Conservation (phyloP, 2,329 filamentous ascomycete genomes). For the Lasiodiplodia theobromae region DNA sequence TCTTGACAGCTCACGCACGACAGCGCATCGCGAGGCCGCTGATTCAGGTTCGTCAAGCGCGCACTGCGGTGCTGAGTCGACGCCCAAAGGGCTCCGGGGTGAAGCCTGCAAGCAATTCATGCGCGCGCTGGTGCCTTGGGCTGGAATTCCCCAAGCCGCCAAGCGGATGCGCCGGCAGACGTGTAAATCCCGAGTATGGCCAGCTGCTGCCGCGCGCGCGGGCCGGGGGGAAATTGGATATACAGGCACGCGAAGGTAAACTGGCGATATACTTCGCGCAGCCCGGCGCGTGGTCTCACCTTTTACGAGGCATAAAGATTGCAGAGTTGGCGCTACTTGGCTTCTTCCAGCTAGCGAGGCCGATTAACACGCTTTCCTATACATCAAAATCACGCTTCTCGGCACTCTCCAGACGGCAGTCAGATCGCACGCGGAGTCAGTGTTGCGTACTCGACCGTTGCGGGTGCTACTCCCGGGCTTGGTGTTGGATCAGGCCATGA, state of each 20-base stretch:
- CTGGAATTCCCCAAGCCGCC: slow-evolving; percentile 28
- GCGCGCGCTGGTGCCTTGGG: slow-evolving; percentile 26
- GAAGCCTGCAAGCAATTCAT: slow-evolving; percentile 17
- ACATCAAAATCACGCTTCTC: slow-evolving; percentile 22
- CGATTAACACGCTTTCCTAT: slow-evolving; percentile 21
- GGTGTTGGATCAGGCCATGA: slow-evolving; percentile 30
- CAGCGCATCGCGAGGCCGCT: slow-evolving; percentile 26
- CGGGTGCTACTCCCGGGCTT: slow-evolving; percentile 23
- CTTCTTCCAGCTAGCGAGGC: background rate
- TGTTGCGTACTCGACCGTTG: slow-evolving; percentile 22
- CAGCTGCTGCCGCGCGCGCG: slow-evolving; percentile 19
- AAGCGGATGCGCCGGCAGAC: slow-evolving; percentile 27
- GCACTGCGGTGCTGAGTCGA: slow-evolving; percentile 20
- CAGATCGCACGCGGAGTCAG: slow-evolving; percentile 16
- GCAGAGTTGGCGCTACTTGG: slow-evolving; percentile 21
- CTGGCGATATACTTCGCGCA: slow-evolving; percentile 26
- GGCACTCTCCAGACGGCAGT: slow-evolving; percentile 23
- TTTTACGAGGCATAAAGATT: slow-evolving; percentile 22
- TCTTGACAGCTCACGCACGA: slow-evolving; percentile 21
- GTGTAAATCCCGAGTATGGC: slow-evolving; percentile 20
- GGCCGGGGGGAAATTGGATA: slow-evolving; percentile 26
- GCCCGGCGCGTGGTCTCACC: slow-evolving; percentile 19
- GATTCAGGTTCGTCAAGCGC: slow-evolving; percentile 29
- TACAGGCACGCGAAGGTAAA: slow-evolving; percentile 24
- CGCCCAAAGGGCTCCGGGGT: slow-evolving; percentile 25